These are phyloP conservation scores for Lenwebbia sp. DNA, from an alignment of 345 rosid species.

Conservation along the genomic window DNA sequence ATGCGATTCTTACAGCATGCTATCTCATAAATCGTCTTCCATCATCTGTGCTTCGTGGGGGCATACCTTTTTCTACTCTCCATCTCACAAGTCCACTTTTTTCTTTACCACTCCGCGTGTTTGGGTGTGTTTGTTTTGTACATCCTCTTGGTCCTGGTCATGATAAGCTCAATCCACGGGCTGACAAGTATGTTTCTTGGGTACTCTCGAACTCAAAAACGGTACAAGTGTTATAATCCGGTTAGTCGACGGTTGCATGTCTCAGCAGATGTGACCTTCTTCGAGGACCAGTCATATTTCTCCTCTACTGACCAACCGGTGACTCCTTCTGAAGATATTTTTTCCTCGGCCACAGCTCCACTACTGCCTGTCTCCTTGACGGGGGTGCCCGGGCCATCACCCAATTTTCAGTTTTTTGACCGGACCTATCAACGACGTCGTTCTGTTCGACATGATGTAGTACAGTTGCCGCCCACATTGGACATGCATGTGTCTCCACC, in stretches of 20 bases:
- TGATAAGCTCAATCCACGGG: not conserved
- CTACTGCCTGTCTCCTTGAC: not conserved
- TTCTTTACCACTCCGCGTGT: not conserved
- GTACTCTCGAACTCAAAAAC: too few relatives aligned
- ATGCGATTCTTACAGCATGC: not conserved
- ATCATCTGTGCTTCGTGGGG: not conserved
- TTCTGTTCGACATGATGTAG: not conserved
- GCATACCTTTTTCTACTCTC: not conserved
- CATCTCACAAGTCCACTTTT: not conserved
- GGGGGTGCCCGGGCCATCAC: not conserved
- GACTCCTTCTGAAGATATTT: not conserved
- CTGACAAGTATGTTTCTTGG: not conserved
- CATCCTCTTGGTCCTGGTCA: not conserved
- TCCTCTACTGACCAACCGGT: not conserved
- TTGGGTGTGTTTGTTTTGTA: not conserved
- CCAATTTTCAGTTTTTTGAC: fast-evolving
- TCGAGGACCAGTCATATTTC: not conserved
- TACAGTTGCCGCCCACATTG: not conserved
- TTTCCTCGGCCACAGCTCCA: not conserved
- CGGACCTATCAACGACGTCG: fast-evolving
- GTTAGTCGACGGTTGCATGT: too few relatives aligned
- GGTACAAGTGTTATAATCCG: too few relatives aligned
- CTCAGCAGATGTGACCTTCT: too few relatives aligned
- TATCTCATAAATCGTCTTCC: not conserved
- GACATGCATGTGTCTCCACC: not conserved